Evolutionary conservation across 139 green algal genomes (phyloP).

Genomic region (Coelastrella sp.): DNA sequence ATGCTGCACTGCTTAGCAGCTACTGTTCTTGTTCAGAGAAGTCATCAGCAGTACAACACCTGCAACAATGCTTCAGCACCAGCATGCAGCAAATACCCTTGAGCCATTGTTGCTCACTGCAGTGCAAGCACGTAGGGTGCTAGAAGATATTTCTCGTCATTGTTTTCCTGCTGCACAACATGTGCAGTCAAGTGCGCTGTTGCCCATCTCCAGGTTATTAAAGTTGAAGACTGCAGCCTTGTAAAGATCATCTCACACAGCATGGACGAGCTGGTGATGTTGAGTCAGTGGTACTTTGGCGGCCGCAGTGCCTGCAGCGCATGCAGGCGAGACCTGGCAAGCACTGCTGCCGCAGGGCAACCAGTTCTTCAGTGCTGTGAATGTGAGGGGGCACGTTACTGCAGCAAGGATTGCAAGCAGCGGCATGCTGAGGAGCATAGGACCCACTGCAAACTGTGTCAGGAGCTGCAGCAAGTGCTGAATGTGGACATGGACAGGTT

Average conservation of each 20-base stretch:
- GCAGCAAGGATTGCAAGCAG: slow-evolving; percentile 43
- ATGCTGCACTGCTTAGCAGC: too few relatives aligned
- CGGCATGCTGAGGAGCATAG: slow-evolving; percentile 30
- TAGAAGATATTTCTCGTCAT: too few relatives aligned
- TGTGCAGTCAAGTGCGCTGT: not conserved
- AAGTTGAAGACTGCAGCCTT: slow-evolving; percentile 42
- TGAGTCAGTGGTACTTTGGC: slow-evolving; percentile 53
- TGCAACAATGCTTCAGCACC: too few relatives aligned
- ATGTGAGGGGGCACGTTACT: slow-evolving; percentile 58
- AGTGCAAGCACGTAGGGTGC: too few relatives aligned
- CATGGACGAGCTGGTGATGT: slow-evolving; percentile 58
- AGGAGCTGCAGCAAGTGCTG: slow-evolving; percentile 30
- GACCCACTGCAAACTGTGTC: slow-evolving; percentile 23
- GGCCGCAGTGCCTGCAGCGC: slow-evolving; percentile 24
- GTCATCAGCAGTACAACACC: too few relatives aligned
- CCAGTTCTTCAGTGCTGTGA: slow-evolving; percentile 37
- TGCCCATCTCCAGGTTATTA: slow-evolving; percentile 24
- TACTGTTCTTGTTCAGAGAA: too few relatives aligned
- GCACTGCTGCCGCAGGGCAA: slow-evolving; percentile 6
- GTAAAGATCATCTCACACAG: slow-evolving; percentile 56
- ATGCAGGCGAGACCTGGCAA: slow-evolving; percentile 44
- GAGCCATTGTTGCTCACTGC: too few relatives aligned
- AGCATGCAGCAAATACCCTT: too few relatives aligned
- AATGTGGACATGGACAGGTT: slow-evolving; percentile 46
- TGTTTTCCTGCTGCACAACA: not conserved